These are phyloP conservation scores for Adansonia rubrostipa DNA, from an alignment of 441 rosid genomes.

Conservation along the genomic window DNA sequence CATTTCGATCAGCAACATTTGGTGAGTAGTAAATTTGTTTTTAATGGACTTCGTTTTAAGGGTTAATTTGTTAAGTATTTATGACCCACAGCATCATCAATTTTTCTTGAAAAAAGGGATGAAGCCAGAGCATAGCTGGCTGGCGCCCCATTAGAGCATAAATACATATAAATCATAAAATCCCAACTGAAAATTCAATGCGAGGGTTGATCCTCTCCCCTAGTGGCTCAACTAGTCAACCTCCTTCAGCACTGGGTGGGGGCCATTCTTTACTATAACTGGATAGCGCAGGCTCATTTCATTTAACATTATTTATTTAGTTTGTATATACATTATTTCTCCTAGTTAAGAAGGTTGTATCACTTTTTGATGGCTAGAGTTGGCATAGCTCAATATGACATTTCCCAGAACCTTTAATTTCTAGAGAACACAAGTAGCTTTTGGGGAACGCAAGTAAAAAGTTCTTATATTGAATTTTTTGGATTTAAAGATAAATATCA, in stretches of 20 bases:
- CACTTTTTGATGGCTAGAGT: neutral
- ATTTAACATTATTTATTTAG: neutral
- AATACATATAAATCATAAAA: neutral
- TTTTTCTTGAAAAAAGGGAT: neutral
- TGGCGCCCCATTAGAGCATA: neutral
- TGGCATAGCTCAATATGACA: neutral
- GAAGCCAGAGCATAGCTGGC: neutral
- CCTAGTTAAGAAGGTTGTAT: neutral
- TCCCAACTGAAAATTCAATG: neutral
- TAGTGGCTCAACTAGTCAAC: neutral
- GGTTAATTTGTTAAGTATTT: neutral
- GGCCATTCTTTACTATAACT: neutral
- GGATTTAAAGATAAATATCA: no score
- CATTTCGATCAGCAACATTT: constrained; percentile 82
- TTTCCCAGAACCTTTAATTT: neutral
- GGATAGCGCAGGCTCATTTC: neutral
- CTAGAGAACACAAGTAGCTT: neutral
- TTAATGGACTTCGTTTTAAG: neutral
- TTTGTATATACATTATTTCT: neutral
- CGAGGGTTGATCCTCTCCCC: neutral
- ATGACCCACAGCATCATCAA: neutral
- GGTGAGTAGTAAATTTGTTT: constrained; percentile 42
- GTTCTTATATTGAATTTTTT: no score
- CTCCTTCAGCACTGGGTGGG: neutral
- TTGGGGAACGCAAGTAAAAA: no score